Evolutionary conservation across 148 eudicot genomes (phyloP).

Genomic region (Bassia scoparia): DNA sequence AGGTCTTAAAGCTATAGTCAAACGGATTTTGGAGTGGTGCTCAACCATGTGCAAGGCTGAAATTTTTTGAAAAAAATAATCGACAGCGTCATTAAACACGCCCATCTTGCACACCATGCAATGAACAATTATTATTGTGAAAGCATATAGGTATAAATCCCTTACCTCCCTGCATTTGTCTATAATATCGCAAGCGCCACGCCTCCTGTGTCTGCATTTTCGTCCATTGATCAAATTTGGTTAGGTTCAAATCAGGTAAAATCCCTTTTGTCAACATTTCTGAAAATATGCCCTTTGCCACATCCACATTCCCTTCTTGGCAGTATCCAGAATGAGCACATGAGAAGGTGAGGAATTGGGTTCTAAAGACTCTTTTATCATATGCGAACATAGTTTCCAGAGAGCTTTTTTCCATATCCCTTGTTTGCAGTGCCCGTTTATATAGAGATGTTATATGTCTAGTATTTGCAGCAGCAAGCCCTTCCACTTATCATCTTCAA

Average conservation of each 20-base stretch:
- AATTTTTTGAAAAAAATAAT: conserved; percentile 45
- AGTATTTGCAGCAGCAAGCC: conserved; percentile 47
- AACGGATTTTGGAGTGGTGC: conserved; percentile 21
- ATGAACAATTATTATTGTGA: conserved; percentile 60
- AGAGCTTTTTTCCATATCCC: conserved; percentile 74
- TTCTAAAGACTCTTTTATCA: conserved; percentile 56
- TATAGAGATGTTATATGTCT: conserved; percentile 60
- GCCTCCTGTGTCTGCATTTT: conserved; percentile 41
- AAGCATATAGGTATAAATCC: conserved; percentile 58
- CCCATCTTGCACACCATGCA: conserved; percentile 86
- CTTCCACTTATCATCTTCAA: conserved; percentile 47
- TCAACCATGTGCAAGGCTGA: conserved; percentile 19
- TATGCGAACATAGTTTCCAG: conserved; percentile 50
- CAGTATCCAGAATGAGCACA: conserved; percentile 64
- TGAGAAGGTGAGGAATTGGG: conserved; percentile 59
- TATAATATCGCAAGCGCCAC: conserved; percentile 62
- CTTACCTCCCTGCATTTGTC: conserved; percentile 63
- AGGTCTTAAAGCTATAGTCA: conserved; percentile 17
- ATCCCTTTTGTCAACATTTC: conserved; percentile 75
- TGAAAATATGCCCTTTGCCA: conserved; percentile 56
- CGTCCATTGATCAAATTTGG: conserved; percentile 70
- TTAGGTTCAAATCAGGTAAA: conserved; percentile 60
- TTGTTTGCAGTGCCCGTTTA: conserved; percentile 56
- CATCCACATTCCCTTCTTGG: conserved; percentile 46
- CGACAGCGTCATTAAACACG: conserved; percentile 45